Base-by-base conservation (phyloP, 2,329 filamentous ascomycete species). In the Microdochium bolleyi region DNA sequence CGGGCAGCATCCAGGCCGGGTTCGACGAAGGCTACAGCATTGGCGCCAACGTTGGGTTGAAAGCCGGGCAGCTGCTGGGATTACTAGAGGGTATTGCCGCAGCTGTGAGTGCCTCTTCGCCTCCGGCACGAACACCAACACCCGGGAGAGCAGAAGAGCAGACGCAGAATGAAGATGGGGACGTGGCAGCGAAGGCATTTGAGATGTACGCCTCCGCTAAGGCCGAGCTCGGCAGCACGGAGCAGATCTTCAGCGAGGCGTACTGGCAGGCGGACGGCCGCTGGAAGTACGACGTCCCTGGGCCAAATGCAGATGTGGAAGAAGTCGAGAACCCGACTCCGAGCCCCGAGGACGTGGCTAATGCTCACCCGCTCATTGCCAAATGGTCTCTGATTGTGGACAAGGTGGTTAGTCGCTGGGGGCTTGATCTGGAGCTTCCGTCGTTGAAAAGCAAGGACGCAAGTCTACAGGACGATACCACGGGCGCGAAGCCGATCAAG, bases 21-120 rank as follows among this genome's bases (percentile, higher is more conserved):
- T 97, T 99, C 64, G 94, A 99, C 66, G 89, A 92, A 58, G 92
- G 92, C 0, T 97, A 91, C 66, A 77, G 83, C 14, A 76, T 97
- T 0, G 94, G 94, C 13, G 92, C 90, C 1, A 84, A 86, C 51
- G 73, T 97, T 27, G 94, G 92, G 0, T 67, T 88, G 57, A 77
- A 78, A 25, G 86, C 84, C 0, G 94, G 94, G 0, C 83, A 83
- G 58, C 71, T 95, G 13, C 67, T 95, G 3, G 94, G 94, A 0
- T 72, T 89, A 3, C 64, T 96, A 5, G 89, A 95, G 62, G 90
- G 87, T 0, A 70, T 96, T 21, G 68, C 74, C 1, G 70, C 72
- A 14, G 81, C 83, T 10, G 58, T 79, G 32, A 60, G 60, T 51
- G 16, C 7, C 34, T 38, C 41, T 3, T 7, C 19, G 41, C 22